Evolutionary conservation across 75 land plant species (phyloP).

Genomic region (Picea sitchensis): DNA sequence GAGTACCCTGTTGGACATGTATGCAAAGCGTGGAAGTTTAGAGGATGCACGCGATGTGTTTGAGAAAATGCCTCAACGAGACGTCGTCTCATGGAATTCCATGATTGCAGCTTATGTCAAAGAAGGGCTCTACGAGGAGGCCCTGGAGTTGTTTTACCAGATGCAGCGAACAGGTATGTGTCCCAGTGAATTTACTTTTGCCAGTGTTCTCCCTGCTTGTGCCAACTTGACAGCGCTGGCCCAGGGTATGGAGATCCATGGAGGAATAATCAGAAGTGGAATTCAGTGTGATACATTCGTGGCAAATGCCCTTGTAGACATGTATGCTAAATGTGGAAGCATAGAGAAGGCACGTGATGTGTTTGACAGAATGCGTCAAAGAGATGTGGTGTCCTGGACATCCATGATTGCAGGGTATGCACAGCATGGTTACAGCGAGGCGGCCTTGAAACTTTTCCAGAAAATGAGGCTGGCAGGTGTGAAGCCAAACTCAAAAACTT

Average conservation of each 20-base stretch:
- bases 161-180: slow-evolving; percentile 17
- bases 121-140: slow-evolving; percentile 17
- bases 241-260: slow-evolving; percentile 28
- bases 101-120: slow-evolving; percentile 28
- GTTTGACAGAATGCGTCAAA: slow-evolving; percentile 19
- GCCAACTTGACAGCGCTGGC: slow-evolving; percentile 11
- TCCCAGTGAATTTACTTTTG: slow-evolving; percentile 22
- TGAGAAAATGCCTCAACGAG: slow-evolving; percentile 11
- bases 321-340: slow-evolving; percentile 48
- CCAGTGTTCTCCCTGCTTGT: slow-evolving; percentile 32
- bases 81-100: slow-evolving; percentile 35
- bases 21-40: slow-evolving; percentile 29
- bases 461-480: slow-evolving; percentile 2
- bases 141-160: slow-evolving; percentile 14
- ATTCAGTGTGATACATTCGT: slow-evolving; percentile 17
- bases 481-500: slow-evolving; percentile 12
- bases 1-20: slow-evolving; percentile 37
- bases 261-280: slow-evolving; percentile 12
- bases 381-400: slow-evolving; percentile 40
- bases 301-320: slow-evolving; percentile 29
- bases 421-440: slow-evolving; percentile 18
- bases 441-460: slow-evolving; percentile 4
- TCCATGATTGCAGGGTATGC: slow-evolving; percentile 24
- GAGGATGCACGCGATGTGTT: slow-evolving; percentile 30
- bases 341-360: slow-evolving; percentile 13